Evolutionary conservation across 768 basidiomycete genomes (phyloP).

Genomic region (Termitomyces bulborhizus): DNA sequence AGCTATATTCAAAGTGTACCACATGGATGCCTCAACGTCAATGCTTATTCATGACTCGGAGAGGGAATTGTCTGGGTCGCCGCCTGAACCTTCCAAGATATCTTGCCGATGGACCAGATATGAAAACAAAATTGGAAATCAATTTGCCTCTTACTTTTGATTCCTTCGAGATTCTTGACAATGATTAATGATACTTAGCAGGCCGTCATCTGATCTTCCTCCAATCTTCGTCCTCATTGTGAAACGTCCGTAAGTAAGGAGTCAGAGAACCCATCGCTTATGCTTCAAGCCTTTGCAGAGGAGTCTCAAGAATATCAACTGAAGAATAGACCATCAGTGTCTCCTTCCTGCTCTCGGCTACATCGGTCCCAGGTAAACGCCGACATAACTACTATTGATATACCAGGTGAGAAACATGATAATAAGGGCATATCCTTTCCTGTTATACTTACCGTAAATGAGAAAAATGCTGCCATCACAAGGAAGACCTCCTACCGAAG

Average conservation of each 20-base stretch:
- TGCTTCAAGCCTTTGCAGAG: conserved; percentile 4
- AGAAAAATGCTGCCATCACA: conserved; percentile 27
- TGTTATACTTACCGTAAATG: conserved; percentile 17
- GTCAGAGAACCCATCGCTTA: conserved; percentile 3
- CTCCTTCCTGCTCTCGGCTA: conserved; percentile 17
- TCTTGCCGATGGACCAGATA: background rate
- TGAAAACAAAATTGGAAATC: background rate
- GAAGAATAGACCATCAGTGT: conserved; percentile 11
- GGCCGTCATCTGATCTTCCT: background rate
- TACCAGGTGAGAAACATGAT: conserved; percentile 19
- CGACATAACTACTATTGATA: conserved; percentile 16
- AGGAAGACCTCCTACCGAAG: conserved; percentile 25
- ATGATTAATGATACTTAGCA: background rate
- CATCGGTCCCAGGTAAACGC: conserved; percentile 24
- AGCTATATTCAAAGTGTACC: background rate
- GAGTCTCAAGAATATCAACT: conserved; percentile 7
- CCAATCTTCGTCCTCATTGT: background rate
- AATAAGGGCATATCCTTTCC: conserved; percentile 13
- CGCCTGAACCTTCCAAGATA: background rate
- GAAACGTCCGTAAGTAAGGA: background rate
- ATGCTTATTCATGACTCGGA: background rate
- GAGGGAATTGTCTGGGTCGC: background rate
- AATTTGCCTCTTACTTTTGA: background rate
- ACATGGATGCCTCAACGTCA: background rate
- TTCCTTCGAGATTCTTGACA: background rate